Evolutionary conservation across 108 stramenopile species (phyloP).

Genomic region (Cylindrotheca closterium): DNA sequence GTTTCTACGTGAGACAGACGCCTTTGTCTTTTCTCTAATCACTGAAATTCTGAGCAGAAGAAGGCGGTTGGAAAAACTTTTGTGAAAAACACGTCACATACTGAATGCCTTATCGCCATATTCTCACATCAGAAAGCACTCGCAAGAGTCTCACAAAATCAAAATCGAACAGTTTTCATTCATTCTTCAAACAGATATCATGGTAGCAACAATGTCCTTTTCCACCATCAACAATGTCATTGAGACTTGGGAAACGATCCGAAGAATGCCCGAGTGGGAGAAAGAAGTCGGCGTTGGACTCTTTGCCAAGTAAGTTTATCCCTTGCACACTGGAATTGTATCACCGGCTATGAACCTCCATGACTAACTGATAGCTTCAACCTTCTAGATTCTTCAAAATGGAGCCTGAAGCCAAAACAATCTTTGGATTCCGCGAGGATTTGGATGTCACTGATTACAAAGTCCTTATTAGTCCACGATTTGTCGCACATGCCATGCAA

Average conservation of each 20-base stretch:
- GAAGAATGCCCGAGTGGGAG: constrained; percentile 16
- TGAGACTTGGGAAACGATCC: constrained; percentile 24
- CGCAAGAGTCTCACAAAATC: too few relatives aligned
- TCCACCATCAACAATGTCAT: constrained; percentile 1
- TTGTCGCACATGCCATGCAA: constrained; percentile 15
- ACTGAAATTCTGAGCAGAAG: too few relatives aligned
- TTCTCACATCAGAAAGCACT: too few relatives aligned
- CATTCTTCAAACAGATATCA: too few relatives aligned
- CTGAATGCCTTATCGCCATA: too few relatives aligned
- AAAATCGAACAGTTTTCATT: too few relatives aligned
- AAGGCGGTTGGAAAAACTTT: too few relatives aligned
- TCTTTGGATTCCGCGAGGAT: constrained; percentile 21
- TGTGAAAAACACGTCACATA: too few relatives aligned
- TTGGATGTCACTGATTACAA: constrained; percentile 1
- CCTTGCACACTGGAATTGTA: background rate
- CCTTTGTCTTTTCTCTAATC: too few relatives aligned
- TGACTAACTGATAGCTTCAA: background rate
- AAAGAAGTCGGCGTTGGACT: constrained; percentile 8
- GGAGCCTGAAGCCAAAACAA: constrained; percentile 21
- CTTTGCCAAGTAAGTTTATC: constrained; percentile 21
- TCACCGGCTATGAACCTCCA: background rate
- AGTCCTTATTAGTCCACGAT: too few relatives aligned
- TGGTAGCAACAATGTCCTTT: background rate
- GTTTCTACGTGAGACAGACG: too few relatives aligned
- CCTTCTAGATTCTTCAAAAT: constrained; percentile 20